These are phyloP conservation scores for Melastoma malabathricum DNA, from an alignment of 345 rosid species.

Conservation along the genomic window DNA sequence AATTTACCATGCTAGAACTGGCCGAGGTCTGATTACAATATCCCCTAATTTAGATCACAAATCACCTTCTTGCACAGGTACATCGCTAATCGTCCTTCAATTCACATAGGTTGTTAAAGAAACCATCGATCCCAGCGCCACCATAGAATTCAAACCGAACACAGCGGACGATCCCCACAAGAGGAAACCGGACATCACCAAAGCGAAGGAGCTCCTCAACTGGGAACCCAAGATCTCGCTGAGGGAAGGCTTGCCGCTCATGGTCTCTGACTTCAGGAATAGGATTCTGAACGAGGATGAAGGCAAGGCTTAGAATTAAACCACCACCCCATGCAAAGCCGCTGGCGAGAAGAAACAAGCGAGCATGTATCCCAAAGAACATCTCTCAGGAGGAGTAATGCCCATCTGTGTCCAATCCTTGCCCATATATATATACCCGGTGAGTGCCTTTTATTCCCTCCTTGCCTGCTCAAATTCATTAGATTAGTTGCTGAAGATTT, in stretches of 20 bases:
- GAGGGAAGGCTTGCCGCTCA: constrained; percentile 77
- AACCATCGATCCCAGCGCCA: constrained; percentile 87
- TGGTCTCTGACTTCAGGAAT: constrained; percentile 83
- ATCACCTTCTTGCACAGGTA: background rate
- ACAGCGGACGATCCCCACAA: constrained; percentile 95
- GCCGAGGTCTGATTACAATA: constrained; percentile 59
- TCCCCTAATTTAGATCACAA: background rate
- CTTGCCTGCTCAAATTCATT: no score
- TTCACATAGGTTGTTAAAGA: constrained; percentile 63
- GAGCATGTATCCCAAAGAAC: no score
- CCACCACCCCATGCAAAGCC: background rate
- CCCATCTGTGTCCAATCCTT: no score
- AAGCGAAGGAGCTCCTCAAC: constrained; percentile 78
- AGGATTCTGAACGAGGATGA: constrained; percentile 80
- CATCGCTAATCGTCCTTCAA: background rate
- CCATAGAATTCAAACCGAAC: constrained; percentile 74
- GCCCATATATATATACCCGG: no score
- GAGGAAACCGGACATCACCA: constrained; percentile 90
- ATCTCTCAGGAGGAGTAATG: no score
- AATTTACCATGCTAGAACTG: constrained; percentile 95
- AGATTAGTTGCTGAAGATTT: background rate
- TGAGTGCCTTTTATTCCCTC: no score
- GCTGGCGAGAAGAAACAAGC: no score
- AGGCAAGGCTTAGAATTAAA: constrained; percentile 44
- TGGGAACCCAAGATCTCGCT: constrained; percentile 87